Conservation (phyloP, 768 basidiomycete species). For the Suillus alpinus region DNA sequence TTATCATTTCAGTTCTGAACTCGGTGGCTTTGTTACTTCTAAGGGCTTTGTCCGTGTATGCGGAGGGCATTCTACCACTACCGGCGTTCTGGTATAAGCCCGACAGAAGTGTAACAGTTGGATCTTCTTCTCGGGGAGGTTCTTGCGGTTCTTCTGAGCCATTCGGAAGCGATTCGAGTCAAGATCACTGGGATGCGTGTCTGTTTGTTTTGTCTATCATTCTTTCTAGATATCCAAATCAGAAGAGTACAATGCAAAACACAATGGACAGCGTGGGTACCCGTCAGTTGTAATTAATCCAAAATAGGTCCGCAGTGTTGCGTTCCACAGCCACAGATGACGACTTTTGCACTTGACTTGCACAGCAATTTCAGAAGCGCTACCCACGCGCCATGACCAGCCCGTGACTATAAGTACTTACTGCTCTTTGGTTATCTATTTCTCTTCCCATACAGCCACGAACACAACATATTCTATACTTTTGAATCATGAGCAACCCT, state of each 20-base stretch:
- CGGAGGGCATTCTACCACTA: too few species aligned
- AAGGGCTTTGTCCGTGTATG: too few species aligned
- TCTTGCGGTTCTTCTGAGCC: background rate
- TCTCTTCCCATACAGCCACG: background rate
- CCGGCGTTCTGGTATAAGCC: too few species aligned
- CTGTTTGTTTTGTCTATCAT: background rate
- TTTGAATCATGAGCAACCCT: background rate
- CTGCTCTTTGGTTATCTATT: background rate
- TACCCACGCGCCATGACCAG: background rate
- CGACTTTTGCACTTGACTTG: background rate
- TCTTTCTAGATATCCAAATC: background rate
- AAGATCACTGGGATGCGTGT: background rate
- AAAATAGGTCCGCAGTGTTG: background rate
- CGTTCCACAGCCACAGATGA: background rate
- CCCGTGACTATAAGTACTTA: background rate
- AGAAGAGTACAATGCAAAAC: background rate
- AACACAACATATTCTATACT: background rate
- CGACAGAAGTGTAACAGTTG: too few species aligned
- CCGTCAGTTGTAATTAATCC: too few species aligned
- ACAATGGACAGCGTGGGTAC: too few species aligned
- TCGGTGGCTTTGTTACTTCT: background rate
- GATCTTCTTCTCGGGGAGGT: too few species aligned
- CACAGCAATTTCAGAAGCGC: background rate
- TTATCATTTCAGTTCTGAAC: background rate
- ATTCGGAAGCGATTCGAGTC: background rate